Percentiles rank a stretch among this genome's conserved stretches.
These are phyloP conservation scores for Polytrichum formosum DNA, from an alignment of 225 moss, liverwort and hornwort genomes.

Conservation along the genomic window DNA sequence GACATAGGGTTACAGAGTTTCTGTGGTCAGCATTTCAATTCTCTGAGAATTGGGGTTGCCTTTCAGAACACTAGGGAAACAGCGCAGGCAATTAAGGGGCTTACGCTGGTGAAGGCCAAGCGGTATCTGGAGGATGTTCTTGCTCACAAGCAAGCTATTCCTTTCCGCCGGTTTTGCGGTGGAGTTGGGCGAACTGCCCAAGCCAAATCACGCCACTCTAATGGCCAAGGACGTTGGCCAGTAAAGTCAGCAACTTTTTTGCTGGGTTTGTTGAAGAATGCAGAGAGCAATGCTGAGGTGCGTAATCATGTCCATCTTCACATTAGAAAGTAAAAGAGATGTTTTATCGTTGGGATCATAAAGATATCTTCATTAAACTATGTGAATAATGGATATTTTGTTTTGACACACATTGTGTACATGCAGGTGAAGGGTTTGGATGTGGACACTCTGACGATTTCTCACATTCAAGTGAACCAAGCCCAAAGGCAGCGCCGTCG, in stretches of 20 bases:
- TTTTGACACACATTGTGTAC: not conserved
- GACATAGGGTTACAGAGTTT: not conserved
- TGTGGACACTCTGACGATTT: constrained; percentile 50
- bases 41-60: not conserved
- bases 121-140: constrained; percentile 78
- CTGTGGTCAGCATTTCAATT: not conserved
- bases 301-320: too few species aligned
- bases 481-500: constrained; percentile 58
- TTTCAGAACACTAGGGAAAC: constrained; percentile 53
- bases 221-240: constrained; percentile 86
- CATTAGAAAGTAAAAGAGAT: too few species aligned
- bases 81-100: constrained; percentile 58
- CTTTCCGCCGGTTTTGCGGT: constrained; percentile 80
- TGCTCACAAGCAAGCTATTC: constrained; percentile 84
- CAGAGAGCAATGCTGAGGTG: constrained; percentile 86
- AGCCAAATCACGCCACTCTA: constrained; percentile 79
- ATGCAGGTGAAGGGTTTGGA: constrained; percentile 62
- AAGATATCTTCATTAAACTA: too few species aligned
- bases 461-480: constrained; percentile 67
- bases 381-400: too few species aligned
- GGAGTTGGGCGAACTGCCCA: constrained; percentile 87
- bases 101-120: constrained; percentile 56
- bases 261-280: constrained; percentile 78
- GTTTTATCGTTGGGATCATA: too few species aligned
- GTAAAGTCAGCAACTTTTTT: constrained; percentile 84